These are phyloP conservation scores for Quercus alba DNA, from an alignment of 306 rosid species.

Conservation along the genomic window DNA sequence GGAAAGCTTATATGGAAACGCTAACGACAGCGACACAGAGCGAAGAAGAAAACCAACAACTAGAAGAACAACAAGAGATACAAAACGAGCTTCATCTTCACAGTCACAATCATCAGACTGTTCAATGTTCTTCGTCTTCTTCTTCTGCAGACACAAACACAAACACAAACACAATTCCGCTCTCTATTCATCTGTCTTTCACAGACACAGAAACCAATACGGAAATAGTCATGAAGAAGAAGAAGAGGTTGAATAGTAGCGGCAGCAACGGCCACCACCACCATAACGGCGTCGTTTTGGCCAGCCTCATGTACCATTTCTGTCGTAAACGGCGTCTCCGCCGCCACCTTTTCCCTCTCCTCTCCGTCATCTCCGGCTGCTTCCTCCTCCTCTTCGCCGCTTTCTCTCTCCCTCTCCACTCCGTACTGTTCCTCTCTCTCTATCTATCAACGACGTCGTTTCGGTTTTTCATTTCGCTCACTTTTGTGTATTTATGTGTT, in stretches of 20 bases:
- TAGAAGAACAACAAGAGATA: no score
- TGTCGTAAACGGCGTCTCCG: slow-evolving; percentile 30
- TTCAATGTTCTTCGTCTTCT: neutral
- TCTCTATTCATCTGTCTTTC: neutral
- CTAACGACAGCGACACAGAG: neutral
- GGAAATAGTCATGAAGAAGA: slow-evolving; percentile 30
- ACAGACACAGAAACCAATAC: neutral
- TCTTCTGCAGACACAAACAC: neutral
- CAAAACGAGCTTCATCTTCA: neutral
- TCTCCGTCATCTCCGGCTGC: slow-evolving; percentile 50
- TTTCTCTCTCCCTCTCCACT: slow-evolving; percentile 42
- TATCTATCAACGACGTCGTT: neutral
- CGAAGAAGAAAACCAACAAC: neutral
- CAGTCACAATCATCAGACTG: no score
- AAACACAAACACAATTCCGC: neutral
- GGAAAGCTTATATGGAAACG: neutral
- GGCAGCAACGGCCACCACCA: neutral
- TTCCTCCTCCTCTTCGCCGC: slow-evolving; percentile 49
- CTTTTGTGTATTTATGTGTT: neutral
- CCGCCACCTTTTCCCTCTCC: slow-evolving; percentile 40
- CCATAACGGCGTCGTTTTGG: slow-evolving; percentile 19
- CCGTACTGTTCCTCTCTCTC: slow-evolving; percentile 9
- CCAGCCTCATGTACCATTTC: slow-evolving; percentile 15
- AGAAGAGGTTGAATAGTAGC: slow-evolving; percentile 15
- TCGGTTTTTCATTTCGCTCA: neutral